Base-by-base conservation (phyloP, 768 basidiomycete genomes). In the Rubroboletus satanas region DNA sequence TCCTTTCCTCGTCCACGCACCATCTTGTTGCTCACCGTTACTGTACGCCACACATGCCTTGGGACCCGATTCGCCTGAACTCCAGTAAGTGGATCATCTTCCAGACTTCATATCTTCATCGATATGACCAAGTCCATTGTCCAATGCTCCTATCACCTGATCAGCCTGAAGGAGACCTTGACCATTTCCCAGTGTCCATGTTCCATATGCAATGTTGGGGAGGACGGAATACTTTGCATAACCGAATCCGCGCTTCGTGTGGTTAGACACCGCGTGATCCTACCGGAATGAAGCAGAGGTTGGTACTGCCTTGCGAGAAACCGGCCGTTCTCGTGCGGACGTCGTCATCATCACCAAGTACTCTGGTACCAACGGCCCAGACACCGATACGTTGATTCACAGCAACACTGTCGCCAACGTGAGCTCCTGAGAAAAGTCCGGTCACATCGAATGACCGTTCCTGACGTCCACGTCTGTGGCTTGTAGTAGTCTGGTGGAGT, bases 341-440 rank as follows among this genome's bases (percentile, higher is more conserved):
- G 59, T 87, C 26, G 87, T 76, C 67, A 77, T 89, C 58, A 87
- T 84, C 4, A 87, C 85, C 31, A 86, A 87, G 62, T 85, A 78
- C 61, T 82, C 83, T 14, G 82, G 81, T 2, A 48, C 69, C 49
- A 64, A 77, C 49, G 79, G 77, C 3, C 67, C 82, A 50, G 79
- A 79, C 55, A 79, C 84, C 32, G 74, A 74, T 53, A 79, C 77
- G 1, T 83, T 82, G 12, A 81, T 85, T 42, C 64, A 75, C 29
- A 76, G 83, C 59, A 84, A 83, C 51, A 26, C 26, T 26, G 60
- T 87, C 54, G 72, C 78, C 54, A 79, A 80, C 42, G 84, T 84
- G 56, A 41, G 80, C 66, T 32, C 35, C 14, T 26, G 31, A 29
- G 36, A n/a, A 29, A 18, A 23, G 29, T 38, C 26, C 4, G 12